These are phyloP conservation scores for Yarrowia porcina DNA, from an alignment of 805 yeast genomes.

Conservation along the genomic window DNA sequence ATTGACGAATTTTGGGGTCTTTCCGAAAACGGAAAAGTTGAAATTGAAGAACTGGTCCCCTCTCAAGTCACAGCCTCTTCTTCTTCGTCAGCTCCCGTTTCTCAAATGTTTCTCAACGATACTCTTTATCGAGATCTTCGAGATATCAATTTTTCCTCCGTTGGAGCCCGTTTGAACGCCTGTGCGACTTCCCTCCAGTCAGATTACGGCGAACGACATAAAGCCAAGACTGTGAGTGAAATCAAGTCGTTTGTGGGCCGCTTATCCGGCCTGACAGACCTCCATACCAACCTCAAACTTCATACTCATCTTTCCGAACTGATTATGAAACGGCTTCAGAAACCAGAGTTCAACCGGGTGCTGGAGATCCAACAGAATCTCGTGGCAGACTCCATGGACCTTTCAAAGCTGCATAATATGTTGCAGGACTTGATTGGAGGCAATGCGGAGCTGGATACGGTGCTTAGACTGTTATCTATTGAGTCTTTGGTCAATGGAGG, in stretches of 20 bases:
- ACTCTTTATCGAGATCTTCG: constrained; percentile 51
- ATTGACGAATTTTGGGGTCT: constrained; percentile 67
- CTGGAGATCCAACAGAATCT: constrained; percentile 54
- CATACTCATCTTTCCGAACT: constrained; percentile 75
- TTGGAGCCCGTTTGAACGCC: constrained; percentile 68
- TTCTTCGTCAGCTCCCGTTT: not conserved
- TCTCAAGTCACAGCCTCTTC: constrained; percentile 32
- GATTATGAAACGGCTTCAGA: constrained; percentile 49
- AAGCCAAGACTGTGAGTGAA: constrained; percentile 56
- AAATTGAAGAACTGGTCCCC: constrained; percentile 32
- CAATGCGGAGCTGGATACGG: constrained; percentile 42
- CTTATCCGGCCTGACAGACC: constrained; percentile 60
- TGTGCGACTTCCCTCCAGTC: constrained; percentile 68
- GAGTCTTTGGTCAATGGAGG: constrained; percentile 68
- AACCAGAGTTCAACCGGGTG: constrained; percentile 34
- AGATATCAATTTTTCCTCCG: constrained; percentile 70
- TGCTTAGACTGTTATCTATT: constrained; percentile 54
- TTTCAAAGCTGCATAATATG: constrained; percentile 40
- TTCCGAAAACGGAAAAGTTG: constrained; percentile 37
- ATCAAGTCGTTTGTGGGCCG: constrained; percentile 70
- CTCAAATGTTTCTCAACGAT: constrained; percentile 40
- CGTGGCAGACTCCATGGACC: constrained; percentile 50
- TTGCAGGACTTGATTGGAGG: constrained; percentile 52
- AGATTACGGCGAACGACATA: constrained; percentile 60
- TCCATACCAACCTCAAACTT: constrained; percentile 64